A percentile compares a stretch with the other conserved stretches of the same genome.
Conservation (phyloP, 2,329 filamentous ascomycete species). For the Huntiella moniliformis region DNA sequence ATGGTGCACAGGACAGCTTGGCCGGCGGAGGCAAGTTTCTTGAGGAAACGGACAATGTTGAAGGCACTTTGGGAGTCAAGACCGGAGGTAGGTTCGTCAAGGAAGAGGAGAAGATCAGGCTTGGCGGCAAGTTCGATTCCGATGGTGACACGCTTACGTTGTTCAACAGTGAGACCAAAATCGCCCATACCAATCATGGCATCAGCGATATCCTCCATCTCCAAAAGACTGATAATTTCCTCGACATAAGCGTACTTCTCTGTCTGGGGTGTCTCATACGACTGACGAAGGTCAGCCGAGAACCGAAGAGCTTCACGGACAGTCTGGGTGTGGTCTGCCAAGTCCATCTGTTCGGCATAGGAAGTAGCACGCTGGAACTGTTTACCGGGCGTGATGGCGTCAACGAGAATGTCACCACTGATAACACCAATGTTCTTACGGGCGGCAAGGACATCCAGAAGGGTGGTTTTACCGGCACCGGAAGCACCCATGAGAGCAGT, state of each 20-base stretch:
- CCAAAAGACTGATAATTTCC: conserved; percentile 38
- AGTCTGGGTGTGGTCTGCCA: conserved; percentile 43
- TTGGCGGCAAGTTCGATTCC: conserved; percentile 78
- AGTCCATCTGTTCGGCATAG: conserved; percentile 43
- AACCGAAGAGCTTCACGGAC: conserved; percentile 46
- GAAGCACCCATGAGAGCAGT: conserved; percentile 70
- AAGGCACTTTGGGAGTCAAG: conserved; percentile 52
- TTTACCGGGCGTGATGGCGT: conserved; percentile 35
- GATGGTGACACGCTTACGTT: conserved; percentile 66
- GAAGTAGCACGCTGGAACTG: conserved; percentile 43
- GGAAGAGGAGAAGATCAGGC: conserved; percentile 55
- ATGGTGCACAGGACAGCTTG: conserved; percentile 85
- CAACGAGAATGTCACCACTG: conserved; percentile 36
- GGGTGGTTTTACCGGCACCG: conserved; percentile 73
- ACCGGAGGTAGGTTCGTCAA: conserved; percentile 63
- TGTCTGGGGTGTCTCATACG: conserved; percentile 29
- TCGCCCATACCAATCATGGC: conserved; percentile 40
- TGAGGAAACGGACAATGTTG: conserved; percentile 50
- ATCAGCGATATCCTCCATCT: conserved; percentile 40
- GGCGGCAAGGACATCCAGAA: conserved; percentile 54
- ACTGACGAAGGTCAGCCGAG: conserved; percentile 41
- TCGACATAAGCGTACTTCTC: conserved; percentile 43
- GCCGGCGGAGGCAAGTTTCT: conserved; percentile 54
- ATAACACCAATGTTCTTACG: conserved; percentile 45
- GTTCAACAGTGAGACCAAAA: conserved; percentile 50